Base-by-base conservation (phyloP, 2,329 filamentous ascomycete species). In the Talaromyces sp. region DNA sequence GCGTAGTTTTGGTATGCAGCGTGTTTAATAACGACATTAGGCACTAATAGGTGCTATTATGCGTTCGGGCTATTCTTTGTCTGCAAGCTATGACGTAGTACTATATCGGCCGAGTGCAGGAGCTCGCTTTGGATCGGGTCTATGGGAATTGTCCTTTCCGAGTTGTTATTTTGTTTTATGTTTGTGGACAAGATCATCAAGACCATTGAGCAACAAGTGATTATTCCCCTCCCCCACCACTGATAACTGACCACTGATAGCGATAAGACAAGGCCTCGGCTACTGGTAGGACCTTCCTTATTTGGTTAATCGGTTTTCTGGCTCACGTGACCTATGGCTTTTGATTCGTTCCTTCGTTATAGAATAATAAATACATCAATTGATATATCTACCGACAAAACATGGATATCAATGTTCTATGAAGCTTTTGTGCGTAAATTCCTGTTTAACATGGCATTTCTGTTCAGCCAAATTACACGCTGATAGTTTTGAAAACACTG, bases 401-500 rank as follows among this genome's bases (percentile, higher is more conserved):
- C 52, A 55, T 55, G 19, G 53, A 21, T 29, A 52, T 52, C 49
- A 29, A 21, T 19, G 9, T 27, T 52, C 49, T 52, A 52, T 27
- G 24, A 19, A 38, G 27, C 19, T 53, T 58, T 53, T 21, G 21
- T 21, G 7, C 19, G 14, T 27, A 26, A 52, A n/a, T 13, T 29
- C 17, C 26, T 17, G 21, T n/a, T 29, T 49, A 14, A 17, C 56
- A 17, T 29, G 17, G 21, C 26, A 32, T 41, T 10, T 43, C 51
- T 24, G 14, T 8, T 7, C 13, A 29, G 1, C 7, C 26, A 29
- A 19, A 52, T 29, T 21, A 93, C 59, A 93, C 89, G 73, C 88
- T 91, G 71, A 93, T 93, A 1, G 90, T 93, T 74, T 89, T 87
- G 77, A 93, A 90, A 55, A 92, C 86, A 71, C 89, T 90, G 63